phyloP scores from a whole-genome alignment of 257 asterid species.

The Solanum peruvianum region DNA sequence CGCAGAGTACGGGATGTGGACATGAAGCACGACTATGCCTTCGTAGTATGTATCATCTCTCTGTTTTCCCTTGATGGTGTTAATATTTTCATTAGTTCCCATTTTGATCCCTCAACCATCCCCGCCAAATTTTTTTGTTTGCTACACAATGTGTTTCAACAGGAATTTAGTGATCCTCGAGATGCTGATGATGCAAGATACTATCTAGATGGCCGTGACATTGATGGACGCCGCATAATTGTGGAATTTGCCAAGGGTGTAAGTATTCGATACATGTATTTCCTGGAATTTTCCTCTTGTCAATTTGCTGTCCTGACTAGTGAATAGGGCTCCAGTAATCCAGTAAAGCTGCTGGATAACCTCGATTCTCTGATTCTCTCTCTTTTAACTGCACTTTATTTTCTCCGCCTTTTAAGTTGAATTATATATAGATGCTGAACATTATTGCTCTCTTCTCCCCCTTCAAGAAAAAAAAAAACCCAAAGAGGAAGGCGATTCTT shows the following conservation, averaged over 20 bases:
- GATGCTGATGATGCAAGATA: constrained; percentile 98
- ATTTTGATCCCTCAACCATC: neutral
- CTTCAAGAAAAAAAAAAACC: neutral
- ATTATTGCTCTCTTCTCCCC: neutral
- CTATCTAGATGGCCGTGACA: constrained; percentile 74
- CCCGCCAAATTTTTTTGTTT: constrained; percentile 2
- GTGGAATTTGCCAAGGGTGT: constrained; percentile 97
- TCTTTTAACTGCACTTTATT: neutral
- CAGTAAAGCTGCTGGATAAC: neutral
- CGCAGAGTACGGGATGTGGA: constrained; percentile 99
- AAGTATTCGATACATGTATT: constrained; percentile 10
- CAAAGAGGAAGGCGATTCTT: neutral
- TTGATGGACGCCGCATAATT: constrained; percentile 85
- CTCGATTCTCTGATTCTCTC: too few species aligned
- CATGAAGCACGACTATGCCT: constrained; percentile 99
- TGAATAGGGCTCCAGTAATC: neutral
- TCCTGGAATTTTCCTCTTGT: neutral
- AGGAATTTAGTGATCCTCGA: constrained; percentile 93
- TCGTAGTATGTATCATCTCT: constrained; percentile 60
- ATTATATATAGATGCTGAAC: neutral
- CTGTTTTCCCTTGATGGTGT: neutral
- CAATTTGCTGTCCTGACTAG: neutral
- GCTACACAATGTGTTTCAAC: constrained; percentile 7
- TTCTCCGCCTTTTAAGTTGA: neutral
- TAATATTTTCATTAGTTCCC: neutral